Base-by-base conservation (phyloP, 2,329 filamentous ascomycete genomes). In the Penicillium glabrum region DNA sequence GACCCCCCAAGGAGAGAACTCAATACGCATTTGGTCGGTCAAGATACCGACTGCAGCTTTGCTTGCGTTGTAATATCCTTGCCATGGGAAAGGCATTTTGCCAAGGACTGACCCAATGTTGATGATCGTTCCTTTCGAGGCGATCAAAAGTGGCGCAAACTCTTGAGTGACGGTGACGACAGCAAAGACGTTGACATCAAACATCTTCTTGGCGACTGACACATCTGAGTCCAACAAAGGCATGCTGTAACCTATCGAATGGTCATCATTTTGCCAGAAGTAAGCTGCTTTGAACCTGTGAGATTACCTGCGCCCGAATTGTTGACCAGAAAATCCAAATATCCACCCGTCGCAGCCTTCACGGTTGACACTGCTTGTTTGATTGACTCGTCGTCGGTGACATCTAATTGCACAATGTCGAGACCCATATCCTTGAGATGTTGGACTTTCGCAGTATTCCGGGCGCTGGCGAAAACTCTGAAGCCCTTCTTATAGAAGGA, bases 261-360 rank as follows among this genome's bases (percentile, higher is more conserved):
- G 3, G 33, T 35, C 16, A 16, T 14, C 14, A 1, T 16, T 7
- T 7, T 35, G 14, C 4, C 33, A n/a, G 5, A 35, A n/a, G 7
- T 3, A n/a, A 35, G 4, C 13, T 23, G 23, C 33, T 35, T n/a
- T 35, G 13, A 35, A 16, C 5, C 16, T 7, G 16, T 16, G 33
- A 35, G 13, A n/a, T 14, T 35, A 35, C 33, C 33, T 2, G 53
- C 47, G 2, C 74, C 79, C 13, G 79, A 75, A 53, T 81, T 82
- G 64, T 80, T 80, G 54, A 81, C 63, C 0, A 80, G 64, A 31
- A 69, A 63, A 53, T 79, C 70, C 9, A 80, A 65, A 5, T 49
- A 68, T 13, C 74, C 75, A 11, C 67, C 69, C 0, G 73, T 75
- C 16, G 58, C 21, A 8, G 52, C 53, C 26, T 57, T 58, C 29